Conservation (phyloP, 225 moss, liverwort and hornwort species). For the Physcomitrellopsis africana region DNA sequence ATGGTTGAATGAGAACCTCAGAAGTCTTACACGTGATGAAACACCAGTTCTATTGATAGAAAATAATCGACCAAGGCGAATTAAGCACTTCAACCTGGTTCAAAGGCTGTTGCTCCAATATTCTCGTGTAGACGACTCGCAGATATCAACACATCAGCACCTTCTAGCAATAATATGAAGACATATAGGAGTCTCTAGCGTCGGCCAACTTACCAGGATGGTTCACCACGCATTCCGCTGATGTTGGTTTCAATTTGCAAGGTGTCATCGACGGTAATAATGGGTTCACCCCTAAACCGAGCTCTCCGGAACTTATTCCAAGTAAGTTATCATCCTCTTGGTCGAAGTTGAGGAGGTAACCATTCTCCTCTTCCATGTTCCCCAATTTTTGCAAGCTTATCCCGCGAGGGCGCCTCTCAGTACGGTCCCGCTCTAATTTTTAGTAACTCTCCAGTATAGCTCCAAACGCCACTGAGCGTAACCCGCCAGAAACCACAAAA, state of each 20-base stretch:
- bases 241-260: conserved; percentile 23
- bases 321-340: conserved; percentile 59
- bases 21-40: not conserved
- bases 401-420: conserved; percentile 16
- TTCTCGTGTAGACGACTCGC: too few relatives aligned
- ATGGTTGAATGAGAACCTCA: not conserved
- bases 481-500: too few relatives aligned
- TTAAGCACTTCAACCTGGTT: not conserved
- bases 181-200: not conserved
- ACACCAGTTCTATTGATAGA: not conserved
- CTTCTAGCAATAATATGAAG: too few relatives aligned
- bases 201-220: conserved; percentile 33
- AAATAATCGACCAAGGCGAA: not conserved
- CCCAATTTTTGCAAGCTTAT: conserved; percentile 26
- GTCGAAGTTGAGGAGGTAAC: conserved; percentile 45
- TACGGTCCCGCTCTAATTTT: not conserved
- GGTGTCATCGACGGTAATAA: conserved; percentile 40
- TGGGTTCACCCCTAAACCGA: conserved; percentile 36
- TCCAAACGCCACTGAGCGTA: not conserved
- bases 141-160: too few relatives aligned
- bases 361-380: conserved; percentile 41
- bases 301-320: conserved; percentile 31
- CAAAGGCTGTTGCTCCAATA: too few relatives aligned
- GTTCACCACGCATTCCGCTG: conserved; percentile 30
- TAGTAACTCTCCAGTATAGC: not conserved